Percentiles rank a stretch among this genome's conserved stretches.
Conservation (phyloP, 2,329 filamentous ascomycete species). For the Lecanicillium sp. region DNA sequence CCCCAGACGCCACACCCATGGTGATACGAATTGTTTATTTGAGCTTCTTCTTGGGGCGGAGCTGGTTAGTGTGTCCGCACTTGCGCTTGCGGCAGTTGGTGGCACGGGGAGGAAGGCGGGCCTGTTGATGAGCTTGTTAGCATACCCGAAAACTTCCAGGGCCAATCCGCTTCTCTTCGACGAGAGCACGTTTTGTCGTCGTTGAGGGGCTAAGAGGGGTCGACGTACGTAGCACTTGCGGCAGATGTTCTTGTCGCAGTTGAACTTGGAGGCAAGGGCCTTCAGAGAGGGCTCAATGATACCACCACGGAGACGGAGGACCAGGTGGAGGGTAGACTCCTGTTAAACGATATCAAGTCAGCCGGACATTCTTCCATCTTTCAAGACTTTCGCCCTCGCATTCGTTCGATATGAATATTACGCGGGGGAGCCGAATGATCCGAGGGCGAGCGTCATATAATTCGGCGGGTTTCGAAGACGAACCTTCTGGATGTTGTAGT, state of each 20-base stretch:
- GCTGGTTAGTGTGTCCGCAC: slow-evolving; percentile 99
- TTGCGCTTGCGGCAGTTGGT: slow-evolving; percentile 99
- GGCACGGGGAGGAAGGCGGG: slow-evolving; percentile 90
- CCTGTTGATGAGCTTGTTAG: slow-evolving; percentile 27
- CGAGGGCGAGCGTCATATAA: no score
- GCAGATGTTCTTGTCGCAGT: slow-evolving; percentile 99
- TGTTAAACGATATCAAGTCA: slow-evolving; percentile 30
- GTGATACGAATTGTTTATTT: slow-evolving; percentile 47
- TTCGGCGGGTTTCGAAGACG: slow-evolving; percentile 23
- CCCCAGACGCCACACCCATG: slow-evolving; percentile 36
- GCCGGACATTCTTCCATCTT: slow-evolving; percentile 14
- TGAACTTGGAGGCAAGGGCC: slow-evolving; percentile 97
- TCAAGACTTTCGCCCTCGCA: slow-evolving; percentile 4
- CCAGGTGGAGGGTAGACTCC: slow-evolving; percentile 97
- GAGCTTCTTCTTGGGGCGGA: slow-evolving; percentile 99
- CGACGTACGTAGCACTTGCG: slow-evolving; percentile 97
- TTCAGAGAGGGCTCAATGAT: slow-evolving; percentile 99
- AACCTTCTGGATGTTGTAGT: slow-evolving; percentile 99
- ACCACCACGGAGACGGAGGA: slow-evolving; percentile 97
- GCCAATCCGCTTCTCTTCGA: no score
- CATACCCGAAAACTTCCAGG: background rate
- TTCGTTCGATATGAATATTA: no score
- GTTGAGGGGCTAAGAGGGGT: no score
- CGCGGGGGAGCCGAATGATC: no score
- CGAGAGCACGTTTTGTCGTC: no score